Base-by-base conservation (phyloP, 306 rosid species). In the Cucurbita maxima region DNA sequence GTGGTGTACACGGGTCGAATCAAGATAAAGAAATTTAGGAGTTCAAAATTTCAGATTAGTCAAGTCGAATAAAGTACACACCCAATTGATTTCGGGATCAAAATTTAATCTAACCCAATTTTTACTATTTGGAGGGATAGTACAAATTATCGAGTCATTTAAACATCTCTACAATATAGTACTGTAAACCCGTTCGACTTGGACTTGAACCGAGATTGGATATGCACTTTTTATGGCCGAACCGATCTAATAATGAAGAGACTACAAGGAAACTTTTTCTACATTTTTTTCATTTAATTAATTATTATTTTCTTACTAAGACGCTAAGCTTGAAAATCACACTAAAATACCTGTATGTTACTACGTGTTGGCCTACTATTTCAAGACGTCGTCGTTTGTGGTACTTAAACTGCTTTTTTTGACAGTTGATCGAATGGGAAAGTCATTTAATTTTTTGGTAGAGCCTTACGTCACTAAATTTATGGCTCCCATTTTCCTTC, bases 181-280 rank as follows among this genome's bases (percentile, higher is more conserved):
- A 30, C 3, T 3, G 34, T 3, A 30, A 30, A 30, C 34, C 0
- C 34, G 34, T 30, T 30, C 3, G 3, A 30, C 34, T 30, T 0
- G 3, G 34, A 3, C 34, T 30, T 30, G 34, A 30, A 0, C 34
- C 3, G 0, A 30, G 3, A 30, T 30, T 30, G 34, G 3, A 2
- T 30, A 30, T 30, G 34, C 34, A 30, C 34, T 30, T 30, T 30
- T 30, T 30, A 30, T 3, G 3, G 34, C 34, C 34, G 1, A 30
- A 30, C 34, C 4, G 3, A 30, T 2, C 3, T 3, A 30, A 30
- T 30, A 30, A 30, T 2, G 34, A 51, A 72, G 76, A 40, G 64
- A 58, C 73, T 44, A 72, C 37, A 62, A 53, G 75, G 75, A 72
- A 72, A 71, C 5, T 69, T 69, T 69, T 20, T 69, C 20, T 69